These are phyloP conservation scores for Xylaria intraflava DNA, from an alignment of 495 filamentous ascomycete genomes.

Conservation along the genomic window DNA sequence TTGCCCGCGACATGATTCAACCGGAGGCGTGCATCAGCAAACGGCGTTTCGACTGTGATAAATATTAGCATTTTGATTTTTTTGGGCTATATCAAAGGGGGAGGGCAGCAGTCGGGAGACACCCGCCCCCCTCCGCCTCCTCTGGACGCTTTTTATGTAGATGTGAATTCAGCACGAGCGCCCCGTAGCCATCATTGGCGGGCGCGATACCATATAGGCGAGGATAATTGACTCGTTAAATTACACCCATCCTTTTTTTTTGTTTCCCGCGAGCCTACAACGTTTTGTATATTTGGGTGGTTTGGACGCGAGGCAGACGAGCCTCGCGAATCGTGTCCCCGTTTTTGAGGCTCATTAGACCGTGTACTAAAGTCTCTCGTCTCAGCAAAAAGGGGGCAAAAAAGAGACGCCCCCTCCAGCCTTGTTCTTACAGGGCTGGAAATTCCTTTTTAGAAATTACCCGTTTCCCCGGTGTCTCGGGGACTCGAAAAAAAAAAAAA, in stretches of 20 bases:
- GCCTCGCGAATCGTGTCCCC: too few relatives aligned
- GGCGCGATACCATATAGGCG: neutral
- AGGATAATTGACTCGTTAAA: constrained; percentile 7
- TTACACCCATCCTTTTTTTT: neutral
- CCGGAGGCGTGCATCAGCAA: constrained; percentile 10
- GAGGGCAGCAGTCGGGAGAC: constrained; percentile 10
- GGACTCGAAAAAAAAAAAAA: too few relatives aligned
- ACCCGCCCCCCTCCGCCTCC: neutral
- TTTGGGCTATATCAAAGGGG: constrained; percentile 10
- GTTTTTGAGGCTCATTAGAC: too few relatives aligned
- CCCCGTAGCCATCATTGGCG: neutral
- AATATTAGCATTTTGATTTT: constrained; percentile 14
- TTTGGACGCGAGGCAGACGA: too few relatives aligned
- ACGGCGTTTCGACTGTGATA: constrained; percentile 14
- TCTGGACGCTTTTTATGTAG: constrained; percentile 8
- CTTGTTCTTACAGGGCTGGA: too few relatives aligned
- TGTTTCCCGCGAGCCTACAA: neutral
- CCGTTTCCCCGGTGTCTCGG: too few relatives aligned
- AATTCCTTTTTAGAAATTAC: too few relatives aligned
- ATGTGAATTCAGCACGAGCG: constrained; percentile 3
- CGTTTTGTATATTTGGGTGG: neutral
- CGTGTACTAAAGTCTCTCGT: too few relatives aligned
- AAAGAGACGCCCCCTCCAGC: too few relatives aligned
- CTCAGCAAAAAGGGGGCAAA: too few relatives aligned
- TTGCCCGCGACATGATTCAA: constrained; percentile 9